Base-by-base conservation (phyloP, 768 basidiomycete species). In the Phylloporus rhodoxanthus region DNA sequence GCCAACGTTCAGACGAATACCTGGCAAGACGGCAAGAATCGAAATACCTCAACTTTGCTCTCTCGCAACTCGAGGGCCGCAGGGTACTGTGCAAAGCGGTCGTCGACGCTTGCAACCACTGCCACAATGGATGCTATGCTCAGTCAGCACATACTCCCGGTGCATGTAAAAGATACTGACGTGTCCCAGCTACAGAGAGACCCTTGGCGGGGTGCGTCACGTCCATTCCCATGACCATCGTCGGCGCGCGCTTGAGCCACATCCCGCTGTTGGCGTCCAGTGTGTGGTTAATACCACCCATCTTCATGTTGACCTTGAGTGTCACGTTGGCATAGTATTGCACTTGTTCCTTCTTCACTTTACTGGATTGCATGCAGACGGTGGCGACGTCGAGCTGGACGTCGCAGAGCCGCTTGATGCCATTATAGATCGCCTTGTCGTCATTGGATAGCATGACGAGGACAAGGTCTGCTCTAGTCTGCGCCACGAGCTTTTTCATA, bases 141-240 rank as follows among this genome's bases (percentile, higher is more conserved):
- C 6, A 2, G 23, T 60, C 50, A 52, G n/a, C 15, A 36, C 14
- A 1, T 37, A n/a, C 8, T 8, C 19, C 7, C 17, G 9, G 9
- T 5, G n/a, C 21, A 13, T 2, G 15, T 36, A 10, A 29, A 38
- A 32, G 19, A 32, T 26, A 15, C 68, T 54, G 30, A 62, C 66
- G 75, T 3, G 76, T 72, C 29, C 77, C 76, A 34, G 62, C 68
- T 51, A 77, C 72, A 47, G 83, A 84, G 1, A 79, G 76, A 5
- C 79, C 81, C 8, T 80, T 82, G 6, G 87, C 43, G 2, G 60
- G 86, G 66, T 91, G 89, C 0, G 86, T 90, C 25, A 87, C 85
- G 28, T 79, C 79, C 70, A 78, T 75, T 21, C 79, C 79, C 19
- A 80, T 74, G 39, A 81, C 54, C 75, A 80, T 81, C 10, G 79